Evolutionary conservation across 495 filamentous ascomycete genomes (phyloP).

Genomic region (Hyaloscypha variabilis): DNA sequence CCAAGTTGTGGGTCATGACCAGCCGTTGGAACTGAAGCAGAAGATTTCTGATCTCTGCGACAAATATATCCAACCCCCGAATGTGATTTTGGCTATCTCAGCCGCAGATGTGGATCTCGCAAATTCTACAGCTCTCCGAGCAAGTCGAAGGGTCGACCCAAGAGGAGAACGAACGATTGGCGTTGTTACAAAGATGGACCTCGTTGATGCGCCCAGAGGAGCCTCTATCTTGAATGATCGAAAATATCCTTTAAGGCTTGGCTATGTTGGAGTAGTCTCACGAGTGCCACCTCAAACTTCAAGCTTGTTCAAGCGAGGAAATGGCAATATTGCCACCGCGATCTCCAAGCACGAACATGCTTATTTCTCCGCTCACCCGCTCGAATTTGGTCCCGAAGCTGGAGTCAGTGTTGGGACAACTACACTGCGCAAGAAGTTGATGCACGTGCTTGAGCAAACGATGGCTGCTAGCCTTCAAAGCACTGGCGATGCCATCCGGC

Average conservation of each 20-base stretch:
- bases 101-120: slow-evolving; percentile 96
- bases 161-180: slow-evolving; percentile 95
- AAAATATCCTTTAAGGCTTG: slow-evolving; percentile 92
- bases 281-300: slow-evolving; percentile 68
- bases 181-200: slow-evolving; percentile 98
- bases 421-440: slow-evolving; percentile 89
- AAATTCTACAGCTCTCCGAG: slow-evolving; percentile 91
- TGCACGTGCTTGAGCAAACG: slow-evolving; percentile 95
- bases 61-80: slow-evolving; percentile 95
- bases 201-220: slow-evolving; percentile 84
- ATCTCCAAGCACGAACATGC: slow-evolving; percentile 87
- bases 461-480: slow-evolving; percentile 89
- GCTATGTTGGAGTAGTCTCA: slow-evolving; percentile 96
- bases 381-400: slow-evolving; percentile 74
- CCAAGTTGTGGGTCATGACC: slow-evolving; percentile 87
- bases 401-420: slow-evolving; percentile 78
- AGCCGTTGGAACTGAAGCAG: slow-evolving; percentile 88
- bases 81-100: slow-evolving; percentile 96
- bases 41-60: slow-evolving; percentile 97
- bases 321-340: slow-evolving; percentile 75
- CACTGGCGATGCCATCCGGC: slow-evolving; percentile 88
- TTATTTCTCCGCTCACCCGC: slow-evolving; percentile 83
- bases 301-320: slow-evolving; percentile 84
- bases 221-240: slow-evolving; percentile 77
- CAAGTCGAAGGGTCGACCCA: slow-evolving; percentile 90